Percentiles rank a stretch among this genome's conserved stretches.
Conservation (phyloP, 2,329 filamentous ascomycete genomes). For the Metarhizium anisopliae region DNA sequence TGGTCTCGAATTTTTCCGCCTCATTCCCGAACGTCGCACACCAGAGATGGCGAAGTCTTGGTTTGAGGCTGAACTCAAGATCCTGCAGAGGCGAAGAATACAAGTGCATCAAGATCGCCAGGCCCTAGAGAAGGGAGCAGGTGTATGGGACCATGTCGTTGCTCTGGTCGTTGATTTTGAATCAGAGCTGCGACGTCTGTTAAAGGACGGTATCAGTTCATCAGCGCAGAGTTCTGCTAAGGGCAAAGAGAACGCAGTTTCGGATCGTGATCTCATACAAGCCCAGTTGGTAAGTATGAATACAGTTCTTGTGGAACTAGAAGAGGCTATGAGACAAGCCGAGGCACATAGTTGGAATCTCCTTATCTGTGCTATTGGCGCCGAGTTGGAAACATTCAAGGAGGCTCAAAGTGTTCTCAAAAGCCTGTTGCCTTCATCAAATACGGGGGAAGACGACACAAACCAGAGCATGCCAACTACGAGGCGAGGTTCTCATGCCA, state of each 20-base stretch:
- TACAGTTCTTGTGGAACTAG: conserved; percentile 44
- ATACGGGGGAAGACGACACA: background rate
- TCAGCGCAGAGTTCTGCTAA: conserved; percentile 12
- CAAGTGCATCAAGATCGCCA: conserved; percentile 51
- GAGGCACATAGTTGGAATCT: conserved; percentile 62
- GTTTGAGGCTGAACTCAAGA: conserved; percentile 55
- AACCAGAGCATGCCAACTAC: background rate
- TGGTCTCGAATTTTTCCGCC: conserved; percentile 46
- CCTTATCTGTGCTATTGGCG: conserved; percentile 65
- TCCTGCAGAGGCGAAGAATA: conserved; percentile 44
- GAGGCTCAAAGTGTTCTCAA: conserved; percentile 50
- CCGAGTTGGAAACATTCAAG: conserved; percentile 59
- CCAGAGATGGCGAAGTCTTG: conserved; percentile 61
- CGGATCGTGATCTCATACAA: conserved; percentile 30
- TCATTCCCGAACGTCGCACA: conserved; percentile 58
- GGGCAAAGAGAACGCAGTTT: conserved; percentile 20
- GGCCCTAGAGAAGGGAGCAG: conserved; percentile 58
- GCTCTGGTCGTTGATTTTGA: conserved; percentile 57
- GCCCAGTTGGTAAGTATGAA: conserved; percentile 48
- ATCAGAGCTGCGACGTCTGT: conserved; percentile 45
- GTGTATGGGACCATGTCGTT: conserved; percentile 57
- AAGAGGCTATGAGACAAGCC: conserved; percentile 43
- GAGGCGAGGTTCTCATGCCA: background rate
- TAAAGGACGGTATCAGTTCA: conserved; percentile 26
- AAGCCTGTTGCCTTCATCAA: background rate